Evolutionary conservation across 148 eudicot genomes (phyloP).

Genomic region (Nepenthes gracilis): DNA sequence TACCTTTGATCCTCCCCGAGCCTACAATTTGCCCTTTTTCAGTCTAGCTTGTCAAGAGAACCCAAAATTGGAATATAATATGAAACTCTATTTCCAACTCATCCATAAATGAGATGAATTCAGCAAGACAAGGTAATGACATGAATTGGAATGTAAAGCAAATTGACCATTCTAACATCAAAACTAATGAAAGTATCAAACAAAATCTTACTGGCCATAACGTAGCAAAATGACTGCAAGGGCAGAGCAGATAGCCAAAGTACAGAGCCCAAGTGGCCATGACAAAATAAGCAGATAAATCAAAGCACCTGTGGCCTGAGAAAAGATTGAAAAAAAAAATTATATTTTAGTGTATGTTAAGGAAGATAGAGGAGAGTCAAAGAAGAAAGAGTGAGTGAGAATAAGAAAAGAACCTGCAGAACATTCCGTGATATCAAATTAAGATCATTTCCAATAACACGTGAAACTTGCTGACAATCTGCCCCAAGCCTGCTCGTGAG

Average conservation of each 20-base stretch:
- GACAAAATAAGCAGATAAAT: slow-evolving; percentile 84
- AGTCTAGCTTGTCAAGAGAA: too few species aligned
- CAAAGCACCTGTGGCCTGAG: slow-evolving; percentile 81
- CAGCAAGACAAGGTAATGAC: too few species aligned
- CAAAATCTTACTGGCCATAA: slow-evolving; percentile 74
- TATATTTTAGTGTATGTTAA: slow-evolving; percentile 1
- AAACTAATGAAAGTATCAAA: not conserved
- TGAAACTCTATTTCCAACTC: too few species aligned
- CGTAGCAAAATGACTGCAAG: slow-evolving; percentile 60
- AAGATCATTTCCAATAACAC: slow-evolving; percentile 95
- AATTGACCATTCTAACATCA: not conserved
- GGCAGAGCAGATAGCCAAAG: slow-evolving; percentile 65
- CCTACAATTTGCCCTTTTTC: too few species aligned
- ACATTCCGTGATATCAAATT: slow-evolving; percentile 82
- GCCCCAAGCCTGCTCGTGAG: slow-evolving; percentile 99
- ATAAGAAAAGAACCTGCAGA: slow-evolving; percentile 54
- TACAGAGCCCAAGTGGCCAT: slow-evolving; percentile 82
- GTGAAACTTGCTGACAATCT: slow-evolving; percentile 99
- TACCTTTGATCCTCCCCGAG: too few species aligned
- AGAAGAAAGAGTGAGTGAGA: slow-evolving; percentile 3
- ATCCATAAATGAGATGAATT: too few species aligned
- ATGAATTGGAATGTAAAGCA: not conserved
- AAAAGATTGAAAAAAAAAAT: slow-evolving; percentile 7
- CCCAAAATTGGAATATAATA: too few species aligned
- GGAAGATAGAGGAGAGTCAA: not conserved